These are phyloP conservation scores for Chaetoceros muelleri DNA, from an alignment of 108 stramenopile species.

Conservation along the genomic window DNA sequence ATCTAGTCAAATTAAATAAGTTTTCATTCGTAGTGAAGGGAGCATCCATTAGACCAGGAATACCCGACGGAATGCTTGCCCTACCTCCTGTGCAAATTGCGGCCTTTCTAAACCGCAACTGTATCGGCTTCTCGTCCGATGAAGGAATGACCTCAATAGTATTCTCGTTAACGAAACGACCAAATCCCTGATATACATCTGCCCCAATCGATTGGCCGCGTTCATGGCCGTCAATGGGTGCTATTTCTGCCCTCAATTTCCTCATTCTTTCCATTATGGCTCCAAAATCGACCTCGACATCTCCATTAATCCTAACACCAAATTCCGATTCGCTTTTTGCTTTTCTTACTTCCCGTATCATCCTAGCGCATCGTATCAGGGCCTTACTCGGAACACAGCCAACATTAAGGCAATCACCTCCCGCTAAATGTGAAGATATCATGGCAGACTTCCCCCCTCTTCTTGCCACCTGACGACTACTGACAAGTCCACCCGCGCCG, in stretches of 20 bases:
- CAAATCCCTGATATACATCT: constrained; percentile 63
- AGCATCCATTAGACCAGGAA: constrained; percentile 62
- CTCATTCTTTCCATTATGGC: constrained; percentile 72
- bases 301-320: constrained; percentile 54
- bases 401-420: constrained; percentile 84
- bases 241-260: constrained; percentile 43
- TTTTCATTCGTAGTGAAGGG: constrained; percentile 87
- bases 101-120: constrained; percentile 63
- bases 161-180: constrained; percentile 45
- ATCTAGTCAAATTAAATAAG: constrained; percentile 80
- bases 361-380: constrained; percentile 66
- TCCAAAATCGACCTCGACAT: constrained; percentile 73
- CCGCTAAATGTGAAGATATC: constrained; percentile 66
- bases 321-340: constrained; percentile 44
- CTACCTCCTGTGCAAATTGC: constrained; percentile 91
- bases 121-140: not conserved
- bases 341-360: constrained; percentile 46
- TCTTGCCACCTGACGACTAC: constrained; percentile 49
- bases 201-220: constrained; percentile 48
- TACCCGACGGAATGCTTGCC: constrained; percentile 44
- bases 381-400: constrained; percentile 96
- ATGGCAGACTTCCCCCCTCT: constrained; percentile 68
- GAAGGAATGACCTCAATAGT: constrained; percentile 64
- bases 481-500: constrained; percentile 77
- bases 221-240: constrained; percentile 80